Percentiles rank a stretch among this genome's conserved stretches.
phyloP scores from a whole-genome alignment of 2,329 filamentous ascomycete genomes.

The Calonectria pseudoturangicola region DNA sequence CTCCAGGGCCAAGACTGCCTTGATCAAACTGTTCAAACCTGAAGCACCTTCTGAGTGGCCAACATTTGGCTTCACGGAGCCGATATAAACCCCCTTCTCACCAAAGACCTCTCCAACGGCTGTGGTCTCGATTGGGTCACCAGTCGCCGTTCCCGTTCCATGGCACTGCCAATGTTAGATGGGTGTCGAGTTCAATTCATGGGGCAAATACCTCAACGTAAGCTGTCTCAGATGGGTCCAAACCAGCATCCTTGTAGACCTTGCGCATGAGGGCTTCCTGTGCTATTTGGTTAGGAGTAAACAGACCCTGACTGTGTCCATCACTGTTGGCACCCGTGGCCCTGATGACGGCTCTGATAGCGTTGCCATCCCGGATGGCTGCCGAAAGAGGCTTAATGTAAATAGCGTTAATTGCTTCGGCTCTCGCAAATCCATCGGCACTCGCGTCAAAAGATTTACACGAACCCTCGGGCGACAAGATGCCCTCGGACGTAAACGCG shows the following conservation, averaged over 20 bases:
- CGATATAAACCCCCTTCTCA: slow-evolving; percentile 55
- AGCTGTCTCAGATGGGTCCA: slow-evolving; percentile 50
- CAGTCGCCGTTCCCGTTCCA: slow-evolving; percentile 65
- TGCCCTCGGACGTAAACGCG: slow-evolving; percentile 49
- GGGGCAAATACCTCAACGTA: slow-evolving; percentile 53
- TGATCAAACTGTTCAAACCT: slow-evolving; percentile 53
- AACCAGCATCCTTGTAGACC: slow-evolving; percentile 57
- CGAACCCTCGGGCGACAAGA: slow-evolving; percentile 51
- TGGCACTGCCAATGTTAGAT: slow-evolving; percentile 55
- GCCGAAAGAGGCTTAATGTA: slow-evolving; percentile 65
- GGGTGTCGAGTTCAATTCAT: too few relatives aligned
- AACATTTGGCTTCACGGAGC: slow-evolving; percentile 67
- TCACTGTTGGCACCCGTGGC: slow-evolving; percentile 60
- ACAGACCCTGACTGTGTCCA: slow-evolving; percentile 63
- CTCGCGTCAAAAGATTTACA: slow-evolving; percentile 60
- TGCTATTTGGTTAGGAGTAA: slow-evolving; percentile 59
- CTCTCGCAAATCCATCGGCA: slow-evolving; percentile 68
- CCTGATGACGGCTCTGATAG: slow-evolving; percentile 60
- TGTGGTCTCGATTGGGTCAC: slow-evolving; percentile 63
- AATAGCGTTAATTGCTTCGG: slow-evolving; percentile 65
- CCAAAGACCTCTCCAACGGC: slow-evolving; percentile 59
- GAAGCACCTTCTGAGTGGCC: slow-evolving; percentile 53
- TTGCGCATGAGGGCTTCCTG: slow-evolving; percentile 63
- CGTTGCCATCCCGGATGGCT: slow-evolving; percentile 66
- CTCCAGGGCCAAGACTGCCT: slow-evolving; percentile 51